These are phyloP conservation scores for Globisporangium cystogenes DNA, from an alignment of 352 stramenopile genomes.

Conservation along the genomic window DNA sequence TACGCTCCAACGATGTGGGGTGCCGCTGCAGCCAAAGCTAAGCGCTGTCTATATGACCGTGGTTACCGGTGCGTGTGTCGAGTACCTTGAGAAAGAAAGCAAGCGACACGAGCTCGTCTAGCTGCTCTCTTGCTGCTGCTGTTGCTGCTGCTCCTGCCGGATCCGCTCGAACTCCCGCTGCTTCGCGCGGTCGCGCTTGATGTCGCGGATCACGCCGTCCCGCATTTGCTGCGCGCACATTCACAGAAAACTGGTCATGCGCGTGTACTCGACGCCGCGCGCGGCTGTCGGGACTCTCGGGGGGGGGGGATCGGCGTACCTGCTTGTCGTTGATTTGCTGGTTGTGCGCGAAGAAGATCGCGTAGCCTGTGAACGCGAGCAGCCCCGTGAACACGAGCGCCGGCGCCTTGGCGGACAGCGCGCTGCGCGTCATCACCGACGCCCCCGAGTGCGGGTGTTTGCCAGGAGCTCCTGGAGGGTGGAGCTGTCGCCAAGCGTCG, in stretches of 20 bases:
- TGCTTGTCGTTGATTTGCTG: conserved; percentile 71
- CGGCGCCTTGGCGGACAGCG: conserved; percentile 35
- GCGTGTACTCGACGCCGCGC: too few species aligned
- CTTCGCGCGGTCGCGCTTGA: conserved; percentile 63
- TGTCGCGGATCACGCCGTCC: conserved; percentile 75
- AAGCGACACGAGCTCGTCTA: not conserved
- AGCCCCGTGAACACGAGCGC: conserved; percentile 39
- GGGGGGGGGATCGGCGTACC: conserved; percentile 19
- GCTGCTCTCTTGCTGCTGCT: conserved; percentile 6
- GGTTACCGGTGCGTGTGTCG: too few species aligned
- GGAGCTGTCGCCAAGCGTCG: too few species aligned
- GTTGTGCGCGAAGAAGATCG: conserved; percentile 76
- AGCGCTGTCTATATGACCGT: too few species aligned
- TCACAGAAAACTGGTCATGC: not conserved
- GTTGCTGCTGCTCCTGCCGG: conserved; percentile 20
- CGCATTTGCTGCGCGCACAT: conserved; percentile 42
- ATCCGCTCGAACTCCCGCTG: conserved; percentile 37
- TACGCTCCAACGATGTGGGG: too few species aligned
- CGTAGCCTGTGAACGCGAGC: conserved; percentile 36
- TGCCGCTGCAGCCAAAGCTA: too few species aligned
- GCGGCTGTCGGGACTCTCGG: too few species aligned
- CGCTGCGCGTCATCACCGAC: conserved; percentile 11
- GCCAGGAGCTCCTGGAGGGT: too few species aligned
- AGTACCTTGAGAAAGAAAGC: not conserved
- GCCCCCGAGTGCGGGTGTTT: too few species aligned